Evolutionary conservation across 805 yeast genomes (phyloP).

Genomic region (Yamadazyma paraphyllophila): DNA sequence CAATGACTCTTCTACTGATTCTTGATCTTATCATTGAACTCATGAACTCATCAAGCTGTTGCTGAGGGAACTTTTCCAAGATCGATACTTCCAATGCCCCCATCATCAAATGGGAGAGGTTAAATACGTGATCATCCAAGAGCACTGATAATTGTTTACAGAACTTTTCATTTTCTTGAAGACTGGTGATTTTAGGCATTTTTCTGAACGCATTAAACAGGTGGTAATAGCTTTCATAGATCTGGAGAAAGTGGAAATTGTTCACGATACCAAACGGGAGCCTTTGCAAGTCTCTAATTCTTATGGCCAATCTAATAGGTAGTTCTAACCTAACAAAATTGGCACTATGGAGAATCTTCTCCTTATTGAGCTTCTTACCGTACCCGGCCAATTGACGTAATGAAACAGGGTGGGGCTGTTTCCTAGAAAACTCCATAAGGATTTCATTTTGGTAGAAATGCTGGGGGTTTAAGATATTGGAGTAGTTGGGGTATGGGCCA

Average conservation of each 20-base stretch:
- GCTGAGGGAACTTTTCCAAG: slow-evolving; percentile 54
- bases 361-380: slow-evolving; percentile 73
- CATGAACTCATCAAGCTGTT: slow-evolving; percentile 68
- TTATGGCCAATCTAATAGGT: slow-evolving; percentile 78
- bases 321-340: slow-evolving; percentile 85
- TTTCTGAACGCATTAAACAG: slow-evolving; percentile 84
- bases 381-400: slow-evolving; percentile 87
- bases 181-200: slow-evolving; percentile 60
- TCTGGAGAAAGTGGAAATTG: slow-evolving; percentile 81
- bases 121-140: slow-evolving; percentile 75
- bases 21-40: slow-evolving; percentile 79
- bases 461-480: slow-evolving; percentile 49
- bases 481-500: slow-evolving; percentile 43
- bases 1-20: slow-evolving; percentile 83
- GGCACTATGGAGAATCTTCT: slow-evolving; percentile 78
- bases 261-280: slow-evolving; percentile 82
- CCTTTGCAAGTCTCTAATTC: slow-evolving; percentile 74
- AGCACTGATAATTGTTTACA: slow-evolving; percentile 61
- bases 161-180: slow-evolving; percentile 75
- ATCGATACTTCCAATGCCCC: slow-evolving; percentile 84
- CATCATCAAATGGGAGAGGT: slow-evolving; percentile 87
- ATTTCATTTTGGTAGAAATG: slow-evolving; percentile 86
- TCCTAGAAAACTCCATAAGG: slow-evolving; percentile 58
- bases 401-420: slow-evolving; percentile 84
- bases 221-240: slow-evolving; percentile 84